Evolutionary conservation across 257 asterid genomes (phyloP), one percentile per base, ranked within the genome.

Genomic region (Rehmannia glutinosa): DNA sequence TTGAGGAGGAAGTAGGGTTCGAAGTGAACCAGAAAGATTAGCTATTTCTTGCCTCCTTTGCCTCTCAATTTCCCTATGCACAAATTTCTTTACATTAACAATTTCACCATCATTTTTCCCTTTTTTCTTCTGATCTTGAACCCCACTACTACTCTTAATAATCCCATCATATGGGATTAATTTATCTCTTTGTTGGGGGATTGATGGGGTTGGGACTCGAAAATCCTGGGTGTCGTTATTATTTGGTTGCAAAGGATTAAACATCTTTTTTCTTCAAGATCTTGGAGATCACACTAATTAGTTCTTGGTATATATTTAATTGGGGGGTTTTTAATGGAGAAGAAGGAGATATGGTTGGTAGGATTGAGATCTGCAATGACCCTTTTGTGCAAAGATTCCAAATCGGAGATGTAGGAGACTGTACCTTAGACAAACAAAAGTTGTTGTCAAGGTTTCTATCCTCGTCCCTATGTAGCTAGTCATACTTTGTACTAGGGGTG

Each of bases 21-120:
- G 60, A 41, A 81, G 75, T 43, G 86, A 78, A 42, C 71, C 62
- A 42, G 51, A 66, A 43, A 75, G 83, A n/a, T 42, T 63, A 39
- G 77, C 60, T 83, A 78, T 81, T 71, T 78, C 86, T n/a, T 77
- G 73, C 81, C 86, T 78, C 42, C 86, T 75, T 56, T 70, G 80
- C 42, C 75, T 77, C 51, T 81, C 86, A 1, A 70, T 43, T 17
- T 81, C 80, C 54, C 80, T 75, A 46, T 62, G 81, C 24, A 45
- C 33, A 10, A 46, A 36, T 53, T 62, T 77, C 71, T 42, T 77
- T n/a, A n/a, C n/a, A n/a, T n/a, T n/a, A n/a, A 9, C 62, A 21
- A 6, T 9, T 27, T 30, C 57, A 41, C 41, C 10, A 24, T 27
- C 24, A 10, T 39, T 35, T 67, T n/a, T 52, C 2, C 6, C 21